A percentile compares a stretch with the other conserved stretches of the same genome.
phyloP scores from a whole-genome alignment of 2,329 filamentous ascomycete genomes.

The Boeremia lycopersici region DNA sequence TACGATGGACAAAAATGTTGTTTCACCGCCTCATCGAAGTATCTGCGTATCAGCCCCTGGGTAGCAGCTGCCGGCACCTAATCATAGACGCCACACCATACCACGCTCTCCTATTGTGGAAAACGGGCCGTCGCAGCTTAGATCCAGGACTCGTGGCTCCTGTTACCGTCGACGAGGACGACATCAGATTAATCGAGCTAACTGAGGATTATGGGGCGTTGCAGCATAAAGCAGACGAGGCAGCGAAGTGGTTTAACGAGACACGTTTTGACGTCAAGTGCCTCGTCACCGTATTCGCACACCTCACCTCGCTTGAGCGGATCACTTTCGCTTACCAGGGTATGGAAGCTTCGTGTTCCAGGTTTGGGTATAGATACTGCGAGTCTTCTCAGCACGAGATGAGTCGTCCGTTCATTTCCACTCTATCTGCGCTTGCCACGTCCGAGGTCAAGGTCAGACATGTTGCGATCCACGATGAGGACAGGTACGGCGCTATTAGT shows the following conservation, averaged over 20 bases:
- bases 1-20: not conserved
- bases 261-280: conserved; percentile 1
- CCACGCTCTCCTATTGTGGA: conserved; percentile 32
- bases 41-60: not conserved
- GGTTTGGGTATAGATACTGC: conserved; percentile 27
- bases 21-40: not conserved
- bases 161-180: conserved; percentile 2
- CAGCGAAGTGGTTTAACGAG: conserved; percentile 2
- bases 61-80: conserved; percentile 21
- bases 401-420: conserved; percentile 35
- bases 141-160: conserved; percentile 14
- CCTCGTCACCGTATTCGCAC: not conserved
- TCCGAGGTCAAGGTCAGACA: not conserved
- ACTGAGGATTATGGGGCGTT: not conserved
- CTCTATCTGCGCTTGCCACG: conserved; percentile 25
- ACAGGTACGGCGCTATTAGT: not conserved
- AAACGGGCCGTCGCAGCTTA: conserved; percentile 16
- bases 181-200: not conserved
- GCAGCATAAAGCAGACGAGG: not conserved
- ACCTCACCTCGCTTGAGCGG: not conserved
- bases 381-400: conserved; percentile 35
- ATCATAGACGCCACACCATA: conserved; percentile 37
- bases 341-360: conserved; percentile 21
- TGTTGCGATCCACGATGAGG: not conserved
- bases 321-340: conserved; percentile 11